Evolutionary conservation across 2,329 filamentous ascomycete species (phyloP), one percentile per base, ranked within the genome.

Genomic region (Neopestalotiopsis sp.): DNA sequence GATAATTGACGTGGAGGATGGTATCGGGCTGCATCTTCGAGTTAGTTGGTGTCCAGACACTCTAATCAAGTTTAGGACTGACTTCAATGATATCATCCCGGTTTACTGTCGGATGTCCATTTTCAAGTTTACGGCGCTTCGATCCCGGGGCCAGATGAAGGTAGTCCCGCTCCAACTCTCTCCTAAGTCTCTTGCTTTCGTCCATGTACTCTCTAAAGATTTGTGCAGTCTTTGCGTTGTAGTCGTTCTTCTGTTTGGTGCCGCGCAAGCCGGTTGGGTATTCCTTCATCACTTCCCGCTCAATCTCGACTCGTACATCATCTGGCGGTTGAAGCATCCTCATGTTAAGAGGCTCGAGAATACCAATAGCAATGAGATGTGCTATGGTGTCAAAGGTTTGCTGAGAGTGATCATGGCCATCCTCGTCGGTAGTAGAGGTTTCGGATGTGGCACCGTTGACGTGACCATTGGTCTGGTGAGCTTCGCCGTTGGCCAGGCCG

Each of bases 1-100:
- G 92, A 75, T 94, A 91, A 77, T 97, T 98, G 67, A 98, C 85
- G 34, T 91, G 89, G 63, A 98, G 84, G 45, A 95, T 86, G 72
- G 94, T 84, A 69, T 92, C 88, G 64, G 89, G 87, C 91, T 97
- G 76, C 1, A 68, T 57, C 4, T 38, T 34, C 65, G 24, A 74
- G 80, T 73, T 82, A 77, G 64, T 56, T 72, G 62, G 70, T 14
- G 17, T n/a, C 57, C 9, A n/a, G 17, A 30, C 14, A 32, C n/a
- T 38, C 17, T 14, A n/a, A 66, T 32, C 52, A 61, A 56, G 65
- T 30, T 3, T 59, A 58, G 17, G 57, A 56, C 69, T 58, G 30
- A 68, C 69, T 13, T 70, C 66, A 28, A 66, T 42, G 20, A 66
- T 61, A n/a, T 62, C 49, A 34, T 66, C 56, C 24, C 34, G 49